Base-by-base conservation (phyloP, 2,329 filamentous ascomycete genomes). In the Exophiala sp. region DNA sequence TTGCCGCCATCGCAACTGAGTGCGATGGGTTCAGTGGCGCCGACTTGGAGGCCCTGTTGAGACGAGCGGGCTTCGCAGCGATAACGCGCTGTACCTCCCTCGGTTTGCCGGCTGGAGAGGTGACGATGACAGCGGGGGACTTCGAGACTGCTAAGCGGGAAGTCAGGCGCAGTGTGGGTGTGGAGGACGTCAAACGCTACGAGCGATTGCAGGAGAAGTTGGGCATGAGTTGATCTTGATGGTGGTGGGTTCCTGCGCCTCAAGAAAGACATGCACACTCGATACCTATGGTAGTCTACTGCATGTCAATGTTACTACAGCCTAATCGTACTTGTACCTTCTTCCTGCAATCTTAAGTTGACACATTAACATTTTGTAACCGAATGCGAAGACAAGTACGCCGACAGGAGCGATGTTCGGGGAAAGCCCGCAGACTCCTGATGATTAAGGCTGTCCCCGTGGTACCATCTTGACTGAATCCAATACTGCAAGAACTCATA, bases 1-100 rank as follows among this genome's bases (percentile, higher is more conserved):
- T 94, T 1, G 82, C 82, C 2, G 71, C 72, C 2, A 77, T 96
- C 3, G 92, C 89, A 0, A 76, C 81, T 32, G 84, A 84, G 9
- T 96, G 91, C 68, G 77, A 81, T 8, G 84, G 88, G 20, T 97
- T 92, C 69, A 92, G 87, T 49, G 84, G 84, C 61, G 84, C 84
- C 0, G 84, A 87, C 72, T 64, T 87, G 47, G 79, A 78, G 11
- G 78, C 77, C 50, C 64, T 87, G 60, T 64, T 86, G 12, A 71
- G 81, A 10, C 78, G 81, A 60, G 84, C 84, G 8, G 83, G 79
- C 24, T 78, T 82, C 65, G 72, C 74, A 43, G 81, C 82, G 32
- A 74, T 84, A 38, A 73, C 75, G 59, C 56, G 63, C 8, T 47
- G 38, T 36, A 67, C 78, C 11, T 67, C 72, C 14, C 35, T 36